Evolutionary conservation across 1,284 basidiomycete genomes (phyloP).

Genomic region (Rhodotorula mucilaginosa): DNA sequence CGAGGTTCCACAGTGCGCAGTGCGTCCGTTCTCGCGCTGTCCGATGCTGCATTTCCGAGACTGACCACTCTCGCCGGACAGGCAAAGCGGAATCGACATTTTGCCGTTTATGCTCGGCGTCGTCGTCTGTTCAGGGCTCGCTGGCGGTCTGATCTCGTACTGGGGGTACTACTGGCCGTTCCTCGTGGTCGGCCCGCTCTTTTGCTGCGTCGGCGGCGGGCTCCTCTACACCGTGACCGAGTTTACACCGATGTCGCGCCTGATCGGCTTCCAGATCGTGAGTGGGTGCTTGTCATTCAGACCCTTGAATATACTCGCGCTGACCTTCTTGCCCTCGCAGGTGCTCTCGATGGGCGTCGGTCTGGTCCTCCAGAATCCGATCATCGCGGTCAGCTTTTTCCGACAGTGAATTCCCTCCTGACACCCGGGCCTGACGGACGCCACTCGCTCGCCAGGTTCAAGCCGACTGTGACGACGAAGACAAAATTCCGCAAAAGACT

Average conservation of each 20-base stretch:
- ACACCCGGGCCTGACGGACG: not conserved
- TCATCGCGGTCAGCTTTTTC: conserved; percentile 46
- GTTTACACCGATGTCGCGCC: conserved; percentile 44
- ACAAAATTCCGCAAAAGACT: conserved; percentile 35
- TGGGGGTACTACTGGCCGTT: conserved; percentile 52
- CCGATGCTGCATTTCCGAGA: too few relatives aligned
- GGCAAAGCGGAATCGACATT: conserved; percentile 54
- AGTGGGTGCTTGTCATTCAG: not conserved
- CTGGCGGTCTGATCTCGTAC: conserved; percentile 49
- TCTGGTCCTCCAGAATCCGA: conserved; percentile 49
- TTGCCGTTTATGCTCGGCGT: conserved; percentile 46
- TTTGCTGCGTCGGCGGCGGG: conserved; percentile 53
- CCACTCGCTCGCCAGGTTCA: conserved; percentile 42
- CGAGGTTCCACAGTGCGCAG: conserved; percentile 1
- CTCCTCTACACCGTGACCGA: conserved; percentile 53
- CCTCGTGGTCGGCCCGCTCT: conserved; percentile 44
- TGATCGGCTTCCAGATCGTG: conserved; percentile 56
- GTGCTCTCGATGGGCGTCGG: conserved; percentile 43
- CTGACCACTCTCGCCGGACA: conserved; percentile 45
- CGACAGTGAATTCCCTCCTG: too few relatives aligned
- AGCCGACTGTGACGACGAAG: conserved; percentile 50
- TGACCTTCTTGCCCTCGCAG: not conserved
- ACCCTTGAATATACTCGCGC: not conserved
- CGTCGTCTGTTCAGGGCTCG: conserved; percentile 50
- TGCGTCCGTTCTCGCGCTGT: not conserved